Base-by-base conservation (phyloP, 2,329 filamentous ascomycete species). In the Dactylonectria macrodidyma region DNA sequence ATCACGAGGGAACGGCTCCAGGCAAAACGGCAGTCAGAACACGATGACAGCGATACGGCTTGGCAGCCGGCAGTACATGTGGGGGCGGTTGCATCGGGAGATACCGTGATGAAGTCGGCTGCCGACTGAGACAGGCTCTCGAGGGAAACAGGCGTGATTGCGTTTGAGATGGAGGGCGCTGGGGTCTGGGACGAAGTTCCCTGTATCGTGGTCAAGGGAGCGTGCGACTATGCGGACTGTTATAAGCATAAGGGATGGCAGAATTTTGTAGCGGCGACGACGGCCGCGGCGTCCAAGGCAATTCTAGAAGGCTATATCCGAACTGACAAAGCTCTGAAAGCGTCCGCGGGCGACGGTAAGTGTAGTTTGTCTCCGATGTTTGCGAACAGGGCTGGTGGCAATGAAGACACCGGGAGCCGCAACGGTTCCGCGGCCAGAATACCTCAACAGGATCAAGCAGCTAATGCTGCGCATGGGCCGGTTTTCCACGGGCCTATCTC, bases 91-190 rank as follows among this genome's bases (percentile, higher is more conserved):
- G 47, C 46, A 5, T 64, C 61, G 14, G 55, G 61, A 12, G 52
- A 59, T 68, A 76, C 74, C 2, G 81, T 85, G 1, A 81, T 86
- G 65, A 83, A 81, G 51, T 79, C 78, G n/a, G 62, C 46, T 14
- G 26, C 52, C 7, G n/a, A 54, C 19, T 38, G 44, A 8, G 57
- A 67, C 26, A 26, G 38, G n/a, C 24, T 67, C 11, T 56, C 65
- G 5, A 26, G 26, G 19, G 19, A 26, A 7, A 11, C 47, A 16
- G 38, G 47, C 7, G 16, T 67, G 8, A 57, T 65, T 41, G 65
- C 60, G 11, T 67, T 67, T n/a, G 56, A 67, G 46, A 67, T 67
- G 56, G 60, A 67, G 57, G 65, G 65, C 8, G 60, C 60, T 16
- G 65, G 65, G 3, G 57, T 47, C 6, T 64, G 60, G 60, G 60